Evolutionary conservation across 106 monocot genomes (phyloP), one percentile per base, ranked within the genome.

Genomic region (Narthecium ossifragum): DNA sequence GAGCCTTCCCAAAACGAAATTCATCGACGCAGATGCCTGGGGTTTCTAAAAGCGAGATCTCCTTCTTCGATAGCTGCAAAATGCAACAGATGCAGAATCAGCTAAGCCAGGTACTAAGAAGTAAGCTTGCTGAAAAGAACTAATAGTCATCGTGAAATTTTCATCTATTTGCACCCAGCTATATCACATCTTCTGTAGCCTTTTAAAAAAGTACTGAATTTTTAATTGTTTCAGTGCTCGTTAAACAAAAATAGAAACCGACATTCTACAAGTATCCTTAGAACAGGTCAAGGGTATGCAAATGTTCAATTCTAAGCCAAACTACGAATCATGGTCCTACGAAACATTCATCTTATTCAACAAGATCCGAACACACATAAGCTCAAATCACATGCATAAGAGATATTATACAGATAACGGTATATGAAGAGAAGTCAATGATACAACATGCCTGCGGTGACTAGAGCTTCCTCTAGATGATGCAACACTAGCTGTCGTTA

Each of bases 1-100:
- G n/a, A n/a, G n/a, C n/a, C n/a, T n/a, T n/a, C n/a, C n/a, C n/a
- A n/a, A n/a, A n/a, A n/a, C n/a, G n/a, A n/a, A n/a, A n/a, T n/a
- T n/a, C n/a, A n/a, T n/a, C n/a, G n/a, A n/a, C n/a, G n/a, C n/a
- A n/a, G n/a, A n/a, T 59, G 25, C 10, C 64, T 64, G 52, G 1
- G 18, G 43, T 3, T 66, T 38, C n/a, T 56, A 51, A 13, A 66
- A 56, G 23, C 24, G 56, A 31, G 55, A 56, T 12, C 56, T 34
- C 28, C 55, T 41, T 18, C 66, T 56, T 18, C 55, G 40, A 22
- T 66, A 66, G 32, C 66, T 66, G 66, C 66, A 57, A 32, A n/a
- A 46, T 29, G 28, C 18, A 18, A 45, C n/a, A 3, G 26, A 61
- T 12, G 18, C 17, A 6, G 26, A 5, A 45, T 40, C 45, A 46